phyloP scores from a whole-genome alignment of 164 flowering plant genomes.

The Platanus orientalis region DNA sequence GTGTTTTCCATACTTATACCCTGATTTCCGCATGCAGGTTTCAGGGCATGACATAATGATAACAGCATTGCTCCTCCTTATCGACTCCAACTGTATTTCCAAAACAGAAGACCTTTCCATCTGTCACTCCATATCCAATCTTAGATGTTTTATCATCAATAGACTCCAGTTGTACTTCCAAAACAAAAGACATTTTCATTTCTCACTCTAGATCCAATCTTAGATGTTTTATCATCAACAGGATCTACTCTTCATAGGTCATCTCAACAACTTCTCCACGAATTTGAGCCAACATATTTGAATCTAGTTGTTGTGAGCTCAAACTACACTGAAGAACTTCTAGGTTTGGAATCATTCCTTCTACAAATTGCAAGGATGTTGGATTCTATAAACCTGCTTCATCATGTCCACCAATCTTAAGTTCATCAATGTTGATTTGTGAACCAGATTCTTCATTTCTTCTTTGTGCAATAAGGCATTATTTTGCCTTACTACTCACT shows the following conservation, averaged over 20 bases:
- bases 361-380: neutral
- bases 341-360: constrained; percentile 13
- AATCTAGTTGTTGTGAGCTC: constrained; percentile 40
- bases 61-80: neutral
- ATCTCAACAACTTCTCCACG: constrained; percentile 33
- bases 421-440: neutral
- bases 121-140: constrained; percentile 45
- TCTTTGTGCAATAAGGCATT: no score
- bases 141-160: constrained; percentile 29
- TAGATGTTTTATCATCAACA: no score
- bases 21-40: no score
- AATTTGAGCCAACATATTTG: constrained; percentile 23
- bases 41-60: no score
- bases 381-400: neutral
- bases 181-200: no score
- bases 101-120: constrained; percentile 35
- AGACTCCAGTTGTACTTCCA: no score
- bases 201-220: no score
- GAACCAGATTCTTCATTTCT: neutral
- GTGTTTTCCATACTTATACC: no score
- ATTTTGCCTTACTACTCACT: neutral
- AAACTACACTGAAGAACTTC: constrained; percentile 39
- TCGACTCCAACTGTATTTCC: constrained; percentile 42
- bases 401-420: neutral
- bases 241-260: no score